phyloP scores from a whole-genome alignment of 2,329 filamentous ascomycete genomes.

The Lecanoromycetidae sp. region DNA sequence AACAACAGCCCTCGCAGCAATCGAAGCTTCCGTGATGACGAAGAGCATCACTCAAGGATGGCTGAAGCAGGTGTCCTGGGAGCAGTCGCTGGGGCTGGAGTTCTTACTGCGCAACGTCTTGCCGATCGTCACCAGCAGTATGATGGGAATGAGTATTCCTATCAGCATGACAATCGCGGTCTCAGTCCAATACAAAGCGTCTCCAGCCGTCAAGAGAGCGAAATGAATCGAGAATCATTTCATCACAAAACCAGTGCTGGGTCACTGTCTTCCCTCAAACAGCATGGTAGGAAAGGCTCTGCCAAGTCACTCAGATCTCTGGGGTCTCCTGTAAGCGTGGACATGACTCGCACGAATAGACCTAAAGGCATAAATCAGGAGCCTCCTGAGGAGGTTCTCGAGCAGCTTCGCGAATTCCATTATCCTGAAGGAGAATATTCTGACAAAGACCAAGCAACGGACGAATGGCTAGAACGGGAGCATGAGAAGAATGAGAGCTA shows the following conservation, averaged over 20 bases:
- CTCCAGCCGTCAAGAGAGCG: constrained; percentile 67
- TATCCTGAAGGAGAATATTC: constrained; percentile 14
- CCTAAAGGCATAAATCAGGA: constrained; percentile 43
- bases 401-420: constrained; percentile 26
- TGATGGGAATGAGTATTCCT: constrained; percentile 35
- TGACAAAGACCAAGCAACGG: constrained; percentile 21
- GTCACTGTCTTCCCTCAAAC: constrained; percentile 50
- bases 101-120: constrained; percentile 30
- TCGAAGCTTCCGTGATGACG: constrained; percentile 33
- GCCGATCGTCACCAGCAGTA: constrained; percentile 28
- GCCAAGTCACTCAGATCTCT: constrained; percentile 48
- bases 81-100: constrained; percentile 26
- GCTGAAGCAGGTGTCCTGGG: constrained; percentile 21
- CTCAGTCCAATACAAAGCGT: constrained; percentile 88
- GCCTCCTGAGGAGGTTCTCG: constrained; percentile 36
- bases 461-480: constrained; percentile 40
- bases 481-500: constrained; percentile 50
- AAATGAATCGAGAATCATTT: constrained; percentile 45
- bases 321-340: constrained; percentile 46
- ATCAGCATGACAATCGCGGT: constrained; percentile 50
- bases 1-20: constrained; percentile 33
- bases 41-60: constrained; percentile 21
- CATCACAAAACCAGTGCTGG: constrained; percentile 39
- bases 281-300: constrained; percentile 40
- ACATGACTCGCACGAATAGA: constrained; percentile 43